Evolutionary conservation across 257 asterid species (phyloP).

Genomic region (Scutellaria galericulata): DNA sequence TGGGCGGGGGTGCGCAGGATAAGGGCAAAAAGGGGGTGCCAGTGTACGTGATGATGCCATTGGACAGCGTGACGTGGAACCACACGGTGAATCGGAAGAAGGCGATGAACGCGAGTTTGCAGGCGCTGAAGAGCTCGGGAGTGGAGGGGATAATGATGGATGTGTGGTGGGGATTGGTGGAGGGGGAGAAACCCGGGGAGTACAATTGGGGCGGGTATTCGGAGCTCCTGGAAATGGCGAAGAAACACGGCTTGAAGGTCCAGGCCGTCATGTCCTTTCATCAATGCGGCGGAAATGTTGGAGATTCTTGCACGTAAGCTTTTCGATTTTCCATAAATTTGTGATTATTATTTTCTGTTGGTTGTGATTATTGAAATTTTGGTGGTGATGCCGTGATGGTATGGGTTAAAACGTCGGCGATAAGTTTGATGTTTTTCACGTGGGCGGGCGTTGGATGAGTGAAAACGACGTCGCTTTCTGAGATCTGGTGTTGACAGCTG

Average conservation of each 20-base stretch:
- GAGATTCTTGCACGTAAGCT: slow-evolving; percentile 92
- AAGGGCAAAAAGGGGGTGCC: slow-evolving; percentile 71
- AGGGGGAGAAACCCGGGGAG: slow-evolving; percentile 74
- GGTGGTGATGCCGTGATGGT: background rate
- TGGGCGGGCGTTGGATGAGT: slow-evolving; percentile 32
- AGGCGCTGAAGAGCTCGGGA: slow-evolving; percentile 93
- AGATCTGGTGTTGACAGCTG: slow-evolving; percentile 23
- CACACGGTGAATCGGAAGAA: slow-evolving; percentile 86
- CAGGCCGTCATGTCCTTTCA: slow-evolving; percentile 99
- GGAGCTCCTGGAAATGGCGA: slow-evolving; percentile 92
- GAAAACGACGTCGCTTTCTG: background rate
- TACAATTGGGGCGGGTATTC: slow-evolving; percentile 91
- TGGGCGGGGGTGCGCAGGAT: slow-evolving; percentile 29
- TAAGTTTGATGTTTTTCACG: slow-evolving; percentile 28
- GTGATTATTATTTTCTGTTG: background rate
- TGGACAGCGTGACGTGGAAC: slow-evolving; percentile 88
- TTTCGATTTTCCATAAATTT: no score
- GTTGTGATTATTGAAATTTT: background rate
- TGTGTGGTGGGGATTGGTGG: slow-evolving; percentile 98
- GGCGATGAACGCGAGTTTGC: slow-evolving; percentile 96
- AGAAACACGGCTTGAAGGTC: slow-evolving; percentile 86
- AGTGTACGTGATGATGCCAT: slow-evolving; percentile 96
- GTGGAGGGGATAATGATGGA: slow-evolving; percentile 99
- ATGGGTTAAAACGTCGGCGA: background rate
- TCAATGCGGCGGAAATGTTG: slow-evolving; percentile 98